Evolutionary conservation across 2,329 filamentous ascomycete genomes (phyloP).

Genomic region (Mariannaea elegans): DNA sequence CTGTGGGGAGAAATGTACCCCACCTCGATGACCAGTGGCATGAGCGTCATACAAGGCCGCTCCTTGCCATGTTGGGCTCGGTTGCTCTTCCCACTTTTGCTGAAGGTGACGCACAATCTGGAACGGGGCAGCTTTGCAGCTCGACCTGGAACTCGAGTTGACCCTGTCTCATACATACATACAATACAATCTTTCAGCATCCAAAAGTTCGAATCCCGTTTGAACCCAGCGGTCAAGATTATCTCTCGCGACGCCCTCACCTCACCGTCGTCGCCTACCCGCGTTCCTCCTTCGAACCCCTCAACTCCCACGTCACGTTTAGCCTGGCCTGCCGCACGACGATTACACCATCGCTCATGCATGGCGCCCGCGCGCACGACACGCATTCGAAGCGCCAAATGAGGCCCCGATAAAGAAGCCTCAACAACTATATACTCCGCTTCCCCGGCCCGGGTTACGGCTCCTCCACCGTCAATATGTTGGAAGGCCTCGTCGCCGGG

Average conservation of each 20-base stretch:
- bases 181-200: not conserved
- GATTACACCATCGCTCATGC: conserved; percentile 25
- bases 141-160: not conserved
- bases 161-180: not conserved
- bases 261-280: not conserved
- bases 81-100: conserved; percentile 40
- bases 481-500: conserved; percentile 96
- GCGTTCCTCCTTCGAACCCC: conserved; percentile 6
- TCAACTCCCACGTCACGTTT: not conserved
- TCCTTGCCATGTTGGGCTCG: conserved; percentile 21
- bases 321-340: not conserved
- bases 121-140: not conserved
- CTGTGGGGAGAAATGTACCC: not conserved
- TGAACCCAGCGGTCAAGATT: not conserved
- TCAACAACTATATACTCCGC: conserved; percentile 26
- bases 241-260: not conserved
- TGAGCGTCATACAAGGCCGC: conserved; percentile 35
- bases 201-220: not conserved
- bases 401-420: conserved; percentile 31
- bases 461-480: conserved; percentile 74
- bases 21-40: conserved; percentile 7
- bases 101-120: conserved; percentile 25
- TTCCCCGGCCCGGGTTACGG: conserved; percentile 77
- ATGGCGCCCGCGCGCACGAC: conserved; percentile 32
- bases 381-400: conserved; percentile 33